Conservation (phyloP, 371 early-diverging fungal species). For the Apophysomyces sp. region DNA sequence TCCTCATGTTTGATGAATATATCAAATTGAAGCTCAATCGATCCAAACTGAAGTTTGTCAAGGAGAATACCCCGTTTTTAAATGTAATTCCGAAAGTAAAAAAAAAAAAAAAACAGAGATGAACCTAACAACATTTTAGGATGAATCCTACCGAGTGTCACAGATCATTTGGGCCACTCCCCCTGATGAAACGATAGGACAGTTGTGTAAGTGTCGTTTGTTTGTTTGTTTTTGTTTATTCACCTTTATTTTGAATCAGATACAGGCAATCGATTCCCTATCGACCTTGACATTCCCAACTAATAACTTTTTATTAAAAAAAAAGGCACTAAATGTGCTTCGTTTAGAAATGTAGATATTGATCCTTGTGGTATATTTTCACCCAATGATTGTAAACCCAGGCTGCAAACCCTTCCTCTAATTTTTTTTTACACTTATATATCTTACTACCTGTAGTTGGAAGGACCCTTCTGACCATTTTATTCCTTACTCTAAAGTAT, state of each 20-base stretch:
- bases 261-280: slow-evolving; percentile 39
- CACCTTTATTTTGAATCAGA: neutral
- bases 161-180: slow-evolving; percentile 49
- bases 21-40: slow-evolving; percentile 82
- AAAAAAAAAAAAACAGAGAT: neutral
- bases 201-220: neutral
- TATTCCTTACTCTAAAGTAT: neutral
- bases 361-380: too few species aligned
- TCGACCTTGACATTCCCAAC: slow-evolving; percentile 14
- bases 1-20: slow-evolving; percentile 78
- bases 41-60: slow-evolving; percentile 71
- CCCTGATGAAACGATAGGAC: slow-evolving; percentile 19
- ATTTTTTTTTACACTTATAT: too few species aligned
- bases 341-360: neutral
- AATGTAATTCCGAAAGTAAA: slow-evolving; percentile 35
- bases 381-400: too few species aligned
- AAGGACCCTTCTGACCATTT: neutral
- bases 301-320: slow-evolving; percentile 1
- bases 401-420: too few species aligned
- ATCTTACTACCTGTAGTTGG: neutral
- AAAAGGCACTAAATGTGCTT: neutral
- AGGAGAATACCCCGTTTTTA: slow-evolving; percentile 80
- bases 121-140: slow-evolving; percentile 12
- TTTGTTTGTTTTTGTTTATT: neutral
- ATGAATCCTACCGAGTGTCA: slow-evolving; percentile 42